A percentile compares a stretch with the other conserved stretches of the same genome.
phyloP scores from a whole-genome alignment of 2,329 filamentous ascomycete genomes.

The Colletotrichum lupini region DNA sequence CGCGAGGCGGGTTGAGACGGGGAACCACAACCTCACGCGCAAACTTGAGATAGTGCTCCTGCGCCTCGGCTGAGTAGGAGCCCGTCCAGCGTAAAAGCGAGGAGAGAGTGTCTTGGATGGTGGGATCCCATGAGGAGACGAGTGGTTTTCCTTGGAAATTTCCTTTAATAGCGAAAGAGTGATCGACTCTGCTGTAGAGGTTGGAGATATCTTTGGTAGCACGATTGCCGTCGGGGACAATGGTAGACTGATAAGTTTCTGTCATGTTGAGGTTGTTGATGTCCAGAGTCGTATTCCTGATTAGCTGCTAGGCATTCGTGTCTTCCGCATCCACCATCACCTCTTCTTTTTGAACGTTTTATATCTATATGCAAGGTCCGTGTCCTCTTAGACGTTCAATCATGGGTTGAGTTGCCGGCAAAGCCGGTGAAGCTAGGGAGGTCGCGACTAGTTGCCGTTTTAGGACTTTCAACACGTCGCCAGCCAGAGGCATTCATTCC shows the following conservation, averaged over 20 bases:
- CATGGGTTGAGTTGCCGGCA: not conserved
- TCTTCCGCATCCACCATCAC: not conserved
- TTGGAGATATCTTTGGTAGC: conserved; percentile 1
- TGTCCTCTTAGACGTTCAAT: not conserved
- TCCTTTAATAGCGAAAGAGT: not conserved
- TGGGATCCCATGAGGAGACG: conserved; percentile 21
- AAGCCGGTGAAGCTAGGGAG: not conserved
- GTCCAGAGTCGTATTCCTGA: not conserved
- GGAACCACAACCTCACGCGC: conserved; percentile 18
- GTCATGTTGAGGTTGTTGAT: conserved; percentile 6
- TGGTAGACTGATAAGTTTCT: not conserved
- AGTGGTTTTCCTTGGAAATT: not conserved
- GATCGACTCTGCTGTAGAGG: not conserved
- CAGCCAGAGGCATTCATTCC: not conserved
- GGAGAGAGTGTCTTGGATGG: not conserved
- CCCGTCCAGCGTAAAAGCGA: conserved; percentile 21
- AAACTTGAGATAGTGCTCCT: conserved; percentile 21
- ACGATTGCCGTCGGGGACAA: not conserved
- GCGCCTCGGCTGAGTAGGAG: conserved; percentile 10
- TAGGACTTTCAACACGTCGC: not conserved
- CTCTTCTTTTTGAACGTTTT: not conserved
- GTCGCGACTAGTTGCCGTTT: not conserved
- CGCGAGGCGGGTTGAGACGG: conserved; percentile 18
- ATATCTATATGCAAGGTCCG: not conserved
- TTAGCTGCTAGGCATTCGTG: not conserved